phyloP scores from a whole-genome alignment of 2,329 filamentous ascomycete species.

The Pezicula radicicola region DNA sequence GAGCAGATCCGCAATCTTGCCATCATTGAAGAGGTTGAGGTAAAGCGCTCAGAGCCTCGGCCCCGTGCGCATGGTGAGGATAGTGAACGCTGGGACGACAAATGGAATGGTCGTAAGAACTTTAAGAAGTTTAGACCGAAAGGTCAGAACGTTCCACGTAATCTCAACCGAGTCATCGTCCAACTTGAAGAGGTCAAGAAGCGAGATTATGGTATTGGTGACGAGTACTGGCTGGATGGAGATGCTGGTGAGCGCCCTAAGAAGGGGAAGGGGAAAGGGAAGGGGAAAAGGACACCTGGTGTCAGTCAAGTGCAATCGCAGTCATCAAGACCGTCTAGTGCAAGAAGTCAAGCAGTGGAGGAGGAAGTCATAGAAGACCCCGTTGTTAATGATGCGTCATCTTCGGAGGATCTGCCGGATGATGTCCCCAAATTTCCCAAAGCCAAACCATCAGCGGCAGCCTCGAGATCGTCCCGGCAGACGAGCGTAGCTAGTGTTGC shows the following conservation, averaged over 20 bases:
- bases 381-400: too few species aligned
- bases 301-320: conserved; percentile 7
- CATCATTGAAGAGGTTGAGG: conserved; percentile 72
- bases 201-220: conserved; percentile 55
- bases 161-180: conserved; percentile 46
- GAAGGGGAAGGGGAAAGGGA: conserved; percentile 29
- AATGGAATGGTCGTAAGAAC: conserved; percentile 93
- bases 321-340: not conserved
- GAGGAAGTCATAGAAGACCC: not conserved
- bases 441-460: too few species aligned
- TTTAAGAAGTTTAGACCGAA: conserved; percentile 82
- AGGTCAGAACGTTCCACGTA: conserved; percentile 41
- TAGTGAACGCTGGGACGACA: conserved; percentile 73
- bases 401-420: too few species aligned
- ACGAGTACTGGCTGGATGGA: conserved; percentile 50
- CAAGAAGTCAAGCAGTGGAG: conserved; percentile 3
- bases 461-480: not conserved
- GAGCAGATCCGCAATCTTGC: conserved; percentile 70
- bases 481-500: conserved; percentile 7
- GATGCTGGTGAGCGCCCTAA: conserved; percentile 23
- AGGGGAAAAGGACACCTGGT: conserved; percentile 11
- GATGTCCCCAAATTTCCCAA: too few species aligned
- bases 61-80: conserved; percentile 32
- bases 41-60: conserved; percentile 40
- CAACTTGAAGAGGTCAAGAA: conserved; percentile 58